Evolutionary conservation across 2,329 filamentous ascomycete species (phyloP), one percentile per base, ranked within the genome.

Genomic region (Calonectria leucothoes): DNA sequence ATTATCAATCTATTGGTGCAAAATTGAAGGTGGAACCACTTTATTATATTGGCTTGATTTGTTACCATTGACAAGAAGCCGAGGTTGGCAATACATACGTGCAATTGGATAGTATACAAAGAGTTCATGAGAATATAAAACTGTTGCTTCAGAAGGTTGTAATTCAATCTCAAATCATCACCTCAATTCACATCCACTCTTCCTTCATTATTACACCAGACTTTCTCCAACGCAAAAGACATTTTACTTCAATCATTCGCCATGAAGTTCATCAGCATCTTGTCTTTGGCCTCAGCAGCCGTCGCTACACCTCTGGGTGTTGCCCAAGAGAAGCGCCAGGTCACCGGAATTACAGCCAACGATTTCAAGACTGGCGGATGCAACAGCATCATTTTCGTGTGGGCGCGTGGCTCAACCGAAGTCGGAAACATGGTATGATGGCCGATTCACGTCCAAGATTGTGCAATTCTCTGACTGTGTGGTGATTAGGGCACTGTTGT

Each of bases 361-460:
- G 64, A 66, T 6, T 66, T 66, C 25, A 66, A 66, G 48, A 52
- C 33, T 11, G 45, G 33, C 15, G 64, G 64, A 4, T 66, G 64
- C 31, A 66, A 66, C 8, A 33, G 42, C 20, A 66, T 66, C 23
- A 66, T 66, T 23, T 52, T 66, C 15, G 14, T 66, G 14, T 66
- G 31, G 31, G 48, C 64, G 12, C 64, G 64, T n/a, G 64, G 64
- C n/a, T 66, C 64, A 23, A 52, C 64, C 2, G 64, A 66, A 17
- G 25, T 66, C n/a, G 64, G 64, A 17, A 66, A 66, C 14, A 66
- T 66, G 64, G 64, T 66, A 66, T 27, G 48, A 42, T 23, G 5
- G 4, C 42, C 2, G 5, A 14, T 51, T 27, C 7, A 37, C 39
- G 4, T 14, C 33, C 23, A 15, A 3, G 23, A n/a, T n/a, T 15